Evolutionary conservation across 108 stramenopile genomes (phyloP).

Genomic region (Pseudonitzschia delicatissima): DNA sequence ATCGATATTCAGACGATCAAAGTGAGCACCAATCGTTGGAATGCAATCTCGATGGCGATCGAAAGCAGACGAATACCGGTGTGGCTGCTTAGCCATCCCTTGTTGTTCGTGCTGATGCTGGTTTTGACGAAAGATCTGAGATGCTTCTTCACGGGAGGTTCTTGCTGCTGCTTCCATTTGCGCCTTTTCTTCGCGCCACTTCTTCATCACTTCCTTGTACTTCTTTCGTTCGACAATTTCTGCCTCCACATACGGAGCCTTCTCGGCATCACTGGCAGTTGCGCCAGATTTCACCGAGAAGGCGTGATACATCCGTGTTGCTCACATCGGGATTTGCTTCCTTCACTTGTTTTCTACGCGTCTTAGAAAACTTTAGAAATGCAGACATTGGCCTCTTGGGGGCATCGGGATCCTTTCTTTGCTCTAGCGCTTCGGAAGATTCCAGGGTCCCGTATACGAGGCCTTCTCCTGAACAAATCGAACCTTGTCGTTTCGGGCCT

Average conservation of each 20-base stretch:
- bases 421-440: slow-evolving; percentile 47
- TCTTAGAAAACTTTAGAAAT: slow-evolving; percentile 61
- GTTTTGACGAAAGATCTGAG: slow-evolving; percentile 24
- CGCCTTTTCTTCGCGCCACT: slow-evolving; percentile 45
- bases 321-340: slow-evolving; percentile 54
- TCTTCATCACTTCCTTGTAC: slow-evolving; percentile 54
- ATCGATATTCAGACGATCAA: slow-evolving; percentile 7
- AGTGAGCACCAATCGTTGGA: slow-evolving; percentile 8
- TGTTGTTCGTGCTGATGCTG: not conserved
- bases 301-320: slow-evolving; percentile 58
- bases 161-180: slow-evolving; percentile 35
- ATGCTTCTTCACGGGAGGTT: slow-evolving; percentile 26
- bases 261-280: slow-evolving; percentile 44
- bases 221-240: slow-evolving; percentile 49
- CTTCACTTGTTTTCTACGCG: slow-evolving; percentile 44
- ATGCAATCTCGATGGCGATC: not conserved
- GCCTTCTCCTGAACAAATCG: slow-evolving; percentile 43
- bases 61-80: slow-evolving; percentile 10
- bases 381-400: slow-evolving; percentile 70
- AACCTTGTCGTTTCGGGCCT: slow-evolving; percentile 57
- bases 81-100: not conserved
- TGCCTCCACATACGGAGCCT: slow-evolving; percentile 46
- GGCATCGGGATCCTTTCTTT: slow-evolving; percentile 60
- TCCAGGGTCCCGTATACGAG: slow-evolving; percentile 48
- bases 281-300: slow-evolving; percentile 71